A percentile compares a stretch with the other conserved stretches of the same genome.
These are phyloP conservation scores for Botryosphaeria dothidea DNA, from an alignment of 2,329 filamentous ascomycete species.

Conservation along the genomic window DNA sequence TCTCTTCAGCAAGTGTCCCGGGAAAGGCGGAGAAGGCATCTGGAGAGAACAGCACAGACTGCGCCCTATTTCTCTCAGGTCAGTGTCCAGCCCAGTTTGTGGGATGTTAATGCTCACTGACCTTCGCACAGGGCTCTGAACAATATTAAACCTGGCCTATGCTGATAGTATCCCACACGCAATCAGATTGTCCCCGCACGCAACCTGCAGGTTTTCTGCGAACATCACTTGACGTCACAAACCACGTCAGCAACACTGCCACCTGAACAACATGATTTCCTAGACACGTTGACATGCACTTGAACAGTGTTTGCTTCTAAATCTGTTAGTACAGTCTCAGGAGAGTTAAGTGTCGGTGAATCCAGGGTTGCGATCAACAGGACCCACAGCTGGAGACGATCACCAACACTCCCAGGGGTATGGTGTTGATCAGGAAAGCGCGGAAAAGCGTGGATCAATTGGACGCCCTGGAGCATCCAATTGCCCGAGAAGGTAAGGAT, in stretches of 20 bases:
- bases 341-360: conserved; percentile 13
- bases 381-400: conserved; percentile 12
- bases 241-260: background rate
- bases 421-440: background rate
- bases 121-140: background rate
- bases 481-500: conserved; percentile 1
- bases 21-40: background rate
- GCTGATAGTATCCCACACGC: background rate
- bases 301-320: background rate
- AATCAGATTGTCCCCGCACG: background rate
- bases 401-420: background rate
- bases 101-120: background rate
- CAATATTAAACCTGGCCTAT: conserved; percentile 5
- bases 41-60: conserved; percentile 16
- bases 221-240: background rate
- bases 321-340: background rate
- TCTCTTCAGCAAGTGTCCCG: background rate
- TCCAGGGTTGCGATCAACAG: conserved; percentile 12
- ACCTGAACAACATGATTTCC: background rate
- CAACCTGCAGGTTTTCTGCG: background rate
- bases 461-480: conserved; percentile 9
- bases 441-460: background rate
- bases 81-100: background rate
- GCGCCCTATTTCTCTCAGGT: background rate
- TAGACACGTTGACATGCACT: no score